phyloP scores from a whole-genome alignment of 352 stramenopile species.

The Phytophthora quininea region DNA sequence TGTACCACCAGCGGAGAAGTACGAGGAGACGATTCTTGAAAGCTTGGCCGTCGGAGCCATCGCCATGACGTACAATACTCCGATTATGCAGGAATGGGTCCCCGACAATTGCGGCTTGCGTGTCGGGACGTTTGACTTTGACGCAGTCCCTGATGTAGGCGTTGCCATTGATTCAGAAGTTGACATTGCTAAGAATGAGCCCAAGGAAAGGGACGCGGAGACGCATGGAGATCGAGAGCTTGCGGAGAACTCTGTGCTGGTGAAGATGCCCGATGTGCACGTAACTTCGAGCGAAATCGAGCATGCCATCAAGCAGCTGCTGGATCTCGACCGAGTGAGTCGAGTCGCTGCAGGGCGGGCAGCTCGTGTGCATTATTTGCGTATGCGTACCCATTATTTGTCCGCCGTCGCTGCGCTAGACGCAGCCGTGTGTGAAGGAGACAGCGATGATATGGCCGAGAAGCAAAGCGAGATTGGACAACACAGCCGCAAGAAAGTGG shows the following conservation, averaged over 20 bases:
- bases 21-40: conserved; percentile 63
- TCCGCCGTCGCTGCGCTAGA: conserved; percentile 72
- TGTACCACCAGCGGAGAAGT: conserved; percentile 52
- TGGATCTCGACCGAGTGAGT: conserved; percentile 57
- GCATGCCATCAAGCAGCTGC: conserved; percentile 45
- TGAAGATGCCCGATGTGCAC: conserved; percentile 54
- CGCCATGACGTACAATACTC: conserved; percentile 69
- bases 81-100: conserved; percentile 80
- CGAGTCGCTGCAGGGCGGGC: conserved; percentile 60
- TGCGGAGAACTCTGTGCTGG: conserved; percentile 7
- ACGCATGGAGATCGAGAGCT: conserved; percentile 5
- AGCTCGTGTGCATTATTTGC: conserved; percentile 62
- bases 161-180: conserved; percentile 14
- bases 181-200: not conserved
- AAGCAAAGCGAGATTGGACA: conserved; percentile 63
- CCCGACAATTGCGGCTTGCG: conserved; percentile 59
- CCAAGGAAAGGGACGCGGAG: conserved; percentile 2
- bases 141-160: not conserved
- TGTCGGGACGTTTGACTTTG: conserved; percentile 58
- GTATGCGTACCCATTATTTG: conserved; percentile 69
- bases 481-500: conserved; percentile 55
- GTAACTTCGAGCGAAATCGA: conserved; percentile 65
- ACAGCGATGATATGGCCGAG: conserved; percentile 53
- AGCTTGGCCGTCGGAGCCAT: conserved; percentile 60
- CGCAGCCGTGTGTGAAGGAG: conserved; percentile 62